These are phyloP conservation scores for Penicillium ucsense DNA, from an alignment of 495 filamentous ascomycete genomes.

Conservation along the genomic window DNA sequence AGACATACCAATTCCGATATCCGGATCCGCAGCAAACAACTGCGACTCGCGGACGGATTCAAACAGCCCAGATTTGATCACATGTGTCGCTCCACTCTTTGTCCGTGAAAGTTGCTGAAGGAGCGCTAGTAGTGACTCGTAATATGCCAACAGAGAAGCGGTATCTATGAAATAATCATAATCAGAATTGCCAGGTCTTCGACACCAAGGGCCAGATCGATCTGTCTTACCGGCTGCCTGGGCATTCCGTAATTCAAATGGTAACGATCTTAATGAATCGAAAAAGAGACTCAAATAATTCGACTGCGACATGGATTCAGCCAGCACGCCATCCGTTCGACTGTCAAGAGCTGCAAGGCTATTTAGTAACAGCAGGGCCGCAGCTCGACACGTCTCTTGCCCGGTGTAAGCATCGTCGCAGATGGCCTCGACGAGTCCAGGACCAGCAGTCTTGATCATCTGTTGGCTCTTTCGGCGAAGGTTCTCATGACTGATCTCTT, in stretches of 20 bases:
- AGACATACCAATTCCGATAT: conserved; percentile 64
- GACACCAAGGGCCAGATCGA: neutral
- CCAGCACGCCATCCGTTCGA: conserved; percentile 56
- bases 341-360: conserved; percentile 58
- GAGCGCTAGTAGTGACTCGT: conserved; percentile 67
- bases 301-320: conserved; percentile 68
- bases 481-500: conserved; percentile 20
- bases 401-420: conserved; percentile 91
- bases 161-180: conserved; percentile 34
- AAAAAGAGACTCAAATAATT: conserved; percentile 88
- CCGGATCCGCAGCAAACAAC: conserved; percentile 84
- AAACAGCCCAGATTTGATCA: conserved; percentile 87
- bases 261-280: conserved; percentile 66
- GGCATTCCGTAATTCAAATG: conserved; percentile 50
- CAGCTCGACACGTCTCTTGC: conserved; percentile 67
- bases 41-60: conserved; percentile 64
- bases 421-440: conserved; percentile 69
- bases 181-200: conserved; percentile 3
- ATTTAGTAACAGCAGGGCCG: conserved; percentile 69
- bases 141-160: conserved; percentile 48
- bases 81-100: conserved; percentile 63
- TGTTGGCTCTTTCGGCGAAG: conserved; percentile 56
- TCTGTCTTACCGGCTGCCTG: conserved; percentile 37
- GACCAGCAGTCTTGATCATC: conserved; percentile 66
- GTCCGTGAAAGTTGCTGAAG: conserved; percentile 79